These are phyloP conservation scores for Avena eriantha DNA, from an alignment of 176 grass and related monocot genomes.

Conservation along the genomic window DNA sequence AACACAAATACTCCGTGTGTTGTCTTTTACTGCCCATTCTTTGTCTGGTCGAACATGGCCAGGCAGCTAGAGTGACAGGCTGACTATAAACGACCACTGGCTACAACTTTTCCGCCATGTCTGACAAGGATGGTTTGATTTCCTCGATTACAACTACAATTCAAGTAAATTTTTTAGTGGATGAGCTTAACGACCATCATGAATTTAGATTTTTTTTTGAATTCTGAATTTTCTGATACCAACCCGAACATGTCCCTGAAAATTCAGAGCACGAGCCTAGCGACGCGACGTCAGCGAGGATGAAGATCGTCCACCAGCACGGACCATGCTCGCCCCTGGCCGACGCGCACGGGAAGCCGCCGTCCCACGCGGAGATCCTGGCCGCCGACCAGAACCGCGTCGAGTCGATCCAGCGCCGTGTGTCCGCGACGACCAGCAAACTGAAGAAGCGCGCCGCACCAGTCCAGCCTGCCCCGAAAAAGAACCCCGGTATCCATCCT, in stretches of 20 bases:
- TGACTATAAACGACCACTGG: neutral
- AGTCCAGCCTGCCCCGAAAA: neutral
- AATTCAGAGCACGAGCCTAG: constrained; percentile 44
- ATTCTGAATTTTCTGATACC: neutral
- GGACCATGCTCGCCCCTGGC: constrained; percentile 73
- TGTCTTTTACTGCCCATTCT: neutral
- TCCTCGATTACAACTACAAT: neutral
- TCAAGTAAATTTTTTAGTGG: neutral
- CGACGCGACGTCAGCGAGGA: constrained; percentile 15
- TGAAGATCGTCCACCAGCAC: constrained; percentile 63
- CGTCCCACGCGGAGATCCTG: constrained; percentile 62
- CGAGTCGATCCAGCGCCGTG: constrained; percentile 54
- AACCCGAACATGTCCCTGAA: constrained; percentile 19
- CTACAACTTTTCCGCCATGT: constrained; percentile 3
- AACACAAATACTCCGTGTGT: neutral
- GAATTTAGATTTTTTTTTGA: neutral
- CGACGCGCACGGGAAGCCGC: constrained; percentile 10
- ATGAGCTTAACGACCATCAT: neutral
- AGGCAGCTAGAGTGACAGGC: constrained; percentile 7
- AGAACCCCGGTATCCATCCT: neutral
- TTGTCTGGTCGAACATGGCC: constrained; percentile 8
- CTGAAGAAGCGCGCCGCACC: constrained; percentile 23
- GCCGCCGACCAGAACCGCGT: constrained; percentile 66
- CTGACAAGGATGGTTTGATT: constrained; percentile 20
- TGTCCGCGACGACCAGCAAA: constrained; percentile 14